Evolutionary conservation across 2,329 filamentous ascomycete genomes (phyloP), one percentile per base, ranked within the genome.

Genomic region (Magnaporthiopsis rhizophila): DNA sequence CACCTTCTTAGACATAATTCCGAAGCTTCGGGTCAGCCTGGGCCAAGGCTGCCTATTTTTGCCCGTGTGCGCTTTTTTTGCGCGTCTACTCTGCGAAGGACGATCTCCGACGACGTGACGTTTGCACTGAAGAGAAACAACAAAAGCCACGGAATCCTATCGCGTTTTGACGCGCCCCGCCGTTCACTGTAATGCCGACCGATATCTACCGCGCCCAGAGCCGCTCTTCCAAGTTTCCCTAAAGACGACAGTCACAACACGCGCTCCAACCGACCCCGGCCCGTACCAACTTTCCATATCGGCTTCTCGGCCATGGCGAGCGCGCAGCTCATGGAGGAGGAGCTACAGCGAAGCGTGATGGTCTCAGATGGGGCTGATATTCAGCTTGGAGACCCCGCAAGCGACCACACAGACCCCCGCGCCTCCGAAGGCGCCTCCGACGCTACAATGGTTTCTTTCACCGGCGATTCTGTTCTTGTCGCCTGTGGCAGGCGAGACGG

Each of bases 261-360:
- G 21, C 45, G 45, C 45, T 18, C 45, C 45, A 53, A 24, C 45
- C 45, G 45, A 53, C 9, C 21, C 18, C 8, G 6, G 45, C 45
- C 8, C 45, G 7, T 11, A 53, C n/a, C 45, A 21, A 53, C 21
- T 11, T 4, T 53, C 15, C 15, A 53, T 21, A 18, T n/a, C 7
- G 2, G n/a, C 21, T 24, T 53, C 50, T 32, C 21, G 69, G 74
- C 68, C 60, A 84, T 84, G 80, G 74, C 79, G 63, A 83, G 79
- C 69, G 78, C 80, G 64, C 82, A 83, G 69, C 76, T 80, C 62
- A 84, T 83, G 75, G 80, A 85, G 71, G 83, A 86, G 65, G 81
- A 85, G 72, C 76, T 84, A 65, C 83, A 85, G 69, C 81, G 83
- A 69, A 84, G 82, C 71, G 80, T 79, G 58, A 75, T 82, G 68